A percentile compares a stretch with the other conserved stretches of the same genome.
phyloP scores from a whole-genome alignment of 371 early-diverging fungal genomes.

The Rhizopus stolonifer region DNA sequence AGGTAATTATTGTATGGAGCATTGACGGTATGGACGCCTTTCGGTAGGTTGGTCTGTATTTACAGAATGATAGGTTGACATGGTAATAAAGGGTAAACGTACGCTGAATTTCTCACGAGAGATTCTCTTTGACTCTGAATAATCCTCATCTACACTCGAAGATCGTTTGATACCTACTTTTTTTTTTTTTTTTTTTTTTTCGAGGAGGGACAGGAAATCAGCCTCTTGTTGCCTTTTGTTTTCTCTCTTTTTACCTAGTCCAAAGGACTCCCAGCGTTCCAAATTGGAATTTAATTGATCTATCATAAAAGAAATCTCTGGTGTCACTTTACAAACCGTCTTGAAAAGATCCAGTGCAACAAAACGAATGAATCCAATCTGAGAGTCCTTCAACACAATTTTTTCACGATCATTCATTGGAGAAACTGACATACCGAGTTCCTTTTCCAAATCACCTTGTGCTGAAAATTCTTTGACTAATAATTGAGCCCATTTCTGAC shows the following conservation, averaged over 20 bases:
- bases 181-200: no score
- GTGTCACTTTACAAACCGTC: slow-evolving; percentile 36
- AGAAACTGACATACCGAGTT: slow-evolving; percentile 52
- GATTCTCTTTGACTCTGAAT: not conserved
- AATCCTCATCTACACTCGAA: not conserved
- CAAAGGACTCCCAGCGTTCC: slow-evolving; percentile 31
- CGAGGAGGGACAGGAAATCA: no score
- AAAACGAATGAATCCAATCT: slow-evolving; percentile 68
- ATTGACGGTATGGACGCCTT: slow-evolving; percentile 6
- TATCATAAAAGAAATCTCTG: slow-evolving; percentile 40
- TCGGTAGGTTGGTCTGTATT: not conserved
- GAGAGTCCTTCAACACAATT: slow-evolving; percentile 58
- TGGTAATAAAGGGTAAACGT: not conserved
- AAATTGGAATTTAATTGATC: slow-evolving; percentile 40
- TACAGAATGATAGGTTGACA: slow-evolving; percentile 1
- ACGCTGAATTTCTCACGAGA: not conserved
- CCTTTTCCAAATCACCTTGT: slow-evolving; percentile 67
- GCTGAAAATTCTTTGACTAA: slow-evolving; percentile 62
- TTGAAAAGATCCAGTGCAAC: slow-evolving; percentile 70
- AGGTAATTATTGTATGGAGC: slow-evolving; percentile 7
- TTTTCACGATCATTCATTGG: slow-evolving; percentile 55
- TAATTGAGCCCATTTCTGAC: slow-evolving; percentile 55
- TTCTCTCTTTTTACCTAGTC: slow-evolving; percentile 1
- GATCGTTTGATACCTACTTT: slow-evolving; percentile 3
- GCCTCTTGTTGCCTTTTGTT: slow-evolving; percentile 3